Percentiles rank a stretch among this genome's conserved stretches.
Evolutionary conservation across 179 eudicot genomes (phyloP).

Genomic region (Monotropa hypopitys): DNA sequence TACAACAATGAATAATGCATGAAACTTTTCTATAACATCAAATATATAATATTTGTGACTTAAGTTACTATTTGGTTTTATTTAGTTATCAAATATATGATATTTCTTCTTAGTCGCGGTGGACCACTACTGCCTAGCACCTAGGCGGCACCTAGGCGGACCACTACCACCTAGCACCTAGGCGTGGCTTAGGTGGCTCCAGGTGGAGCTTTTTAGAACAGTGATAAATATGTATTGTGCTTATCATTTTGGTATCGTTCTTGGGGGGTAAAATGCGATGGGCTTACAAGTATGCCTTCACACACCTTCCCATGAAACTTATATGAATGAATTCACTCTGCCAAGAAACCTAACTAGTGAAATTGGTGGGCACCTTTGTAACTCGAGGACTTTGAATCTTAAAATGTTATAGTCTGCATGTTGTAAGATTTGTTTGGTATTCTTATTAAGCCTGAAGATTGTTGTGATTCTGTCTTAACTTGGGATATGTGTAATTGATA

Average conservation of each 20-base stretch:
- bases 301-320: not conserved
- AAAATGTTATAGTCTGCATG: not conserved
- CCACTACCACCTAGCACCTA: too few species aligned
- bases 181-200: too few species aligned
- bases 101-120: too few species aligned
- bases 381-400: not conserved
- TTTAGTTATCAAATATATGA: too few species aligned
- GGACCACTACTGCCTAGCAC: too few species aligned
- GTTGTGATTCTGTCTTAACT: not conserved
- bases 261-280: not conserved
- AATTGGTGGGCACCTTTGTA: not conserved
- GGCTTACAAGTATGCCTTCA: not conserved
- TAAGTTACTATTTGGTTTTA: too few species aligned
- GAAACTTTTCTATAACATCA: too few species aligned
- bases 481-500: not conserved
- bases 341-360: not conserved
- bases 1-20: too few species aligned
- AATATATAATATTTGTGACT: too few species aligned
- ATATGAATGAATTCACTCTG: not conserved
- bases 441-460: not conserved
- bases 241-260: not conserved
- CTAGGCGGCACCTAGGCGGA: too few species aligned
- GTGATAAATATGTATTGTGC: not conserved
- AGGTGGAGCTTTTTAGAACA: too few species aligned
- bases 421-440: not conserved